Conservation (phyloP, 2,329 filamentous ascomycete species). For the Phyllosticta citribraziliensis region DNA sequence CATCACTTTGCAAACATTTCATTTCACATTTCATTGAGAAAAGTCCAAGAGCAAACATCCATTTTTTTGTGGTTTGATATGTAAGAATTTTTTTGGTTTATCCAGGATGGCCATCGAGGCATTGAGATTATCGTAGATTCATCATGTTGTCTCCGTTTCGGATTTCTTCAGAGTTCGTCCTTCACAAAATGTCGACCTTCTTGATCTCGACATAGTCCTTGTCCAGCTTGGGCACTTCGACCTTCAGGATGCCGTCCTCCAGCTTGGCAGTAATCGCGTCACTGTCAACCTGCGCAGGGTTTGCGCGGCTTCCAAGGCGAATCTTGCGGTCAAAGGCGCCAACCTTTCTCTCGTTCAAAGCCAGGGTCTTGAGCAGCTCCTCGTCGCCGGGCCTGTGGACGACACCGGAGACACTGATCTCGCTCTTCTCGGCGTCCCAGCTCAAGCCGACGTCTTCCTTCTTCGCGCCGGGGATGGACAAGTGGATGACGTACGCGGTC, state of each 20-base stretch:
- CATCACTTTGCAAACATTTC: not conserved
- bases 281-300: slow-evolving; percentile 54
- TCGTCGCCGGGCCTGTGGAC: slow-evolving; percentile 62
- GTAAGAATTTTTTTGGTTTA: not conserved
- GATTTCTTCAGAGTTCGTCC: not conserved
- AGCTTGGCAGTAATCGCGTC: slow-evolving; percentile 63
- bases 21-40: not conserved
- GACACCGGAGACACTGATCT: slow-evolving; percentile 60
- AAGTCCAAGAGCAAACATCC: not conserved
- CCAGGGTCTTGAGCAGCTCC: slow-evolving; percentile 55
- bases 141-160: not conserved
- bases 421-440: slow-evolving; percentile 60
- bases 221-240: slow-evolving; percentile 68
- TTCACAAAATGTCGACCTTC: slow-evolving; percentile 42
- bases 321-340: slow-evolving; percentile 67
- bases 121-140: not conserved
- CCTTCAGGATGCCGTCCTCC: slow-evolving; percentile 65
- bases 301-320: slow-evolving; percentile 44
- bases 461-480: slow-evolving; percentile 66
- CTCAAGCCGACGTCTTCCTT: slow-evolving; percentile 70
- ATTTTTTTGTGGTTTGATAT: slow-evolving; percentile 4
- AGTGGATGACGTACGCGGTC: slow-evolving; percentile 53
- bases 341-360: slow-evolving; percentile 57
- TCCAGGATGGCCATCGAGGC: not conserved
- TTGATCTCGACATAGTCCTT: slow-evolving; percentile 51